Base-by-base conservation (phyloP, 2,329 filamentous ascomycete species). In the Teratosphaeria zuluensis region DNA sequence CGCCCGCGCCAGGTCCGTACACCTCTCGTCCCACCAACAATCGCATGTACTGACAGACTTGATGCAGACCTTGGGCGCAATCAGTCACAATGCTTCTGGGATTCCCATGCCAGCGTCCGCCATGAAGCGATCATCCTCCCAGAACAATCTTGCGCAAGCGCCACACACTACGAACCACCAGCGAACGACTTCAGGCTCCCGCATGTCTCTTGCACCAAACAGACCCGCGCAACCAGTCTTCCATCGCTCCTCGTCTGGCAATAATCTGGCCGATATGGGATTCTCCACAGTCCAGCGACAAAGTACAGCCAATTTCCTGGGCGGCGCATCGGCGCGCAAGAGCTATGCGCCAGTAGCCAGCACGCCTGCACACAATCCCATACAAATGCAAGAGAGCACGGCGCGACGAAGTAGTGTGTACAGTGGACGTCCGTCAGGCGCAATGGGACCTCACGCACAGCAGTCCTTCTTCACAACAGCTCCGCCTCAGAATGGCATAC, bases 381-480 rank as follows among this genome's bases (percentile, higher is more conserved):
- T 72, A 32, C 70, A 72, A 51, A 70, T 78, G 69, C 78, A 73
- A 80, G 89, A 82, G 58, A 82, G 75, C 65, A 73, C 83, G 35
- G 81, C 84, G 64, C 75, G 84, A 57, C 74, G 94, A 64, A 97
- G 92, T 77, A 97, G 92, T 71, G 86, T 80, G 2, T 80, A 79
- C 70, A 73, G 69, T 54, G 72, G 75, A 59, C 75, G 77, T 24
- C 73, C 75, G 11, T 96, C 64, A 85, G 90, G 76, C 83, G 84
- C 66, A 69, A 78, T 84, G 52, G 88, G 70, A 14, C 69, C 67
- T 6, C 83, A 79, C 42, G 72, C 79, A 55, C 89, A 94, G 66
- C 92, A 96, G 73, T 96, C 90, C 62, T 97, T 99, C 79, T 99
- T 99, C 74, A 88, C 92, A 66, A 89, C 92, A 62, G 89, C 86